Evolutionary conservation across 305 asterid species (phyloP), one percentile per base, ranked within the genome.

Genomic region (Fraxinus velutina): DNA sequence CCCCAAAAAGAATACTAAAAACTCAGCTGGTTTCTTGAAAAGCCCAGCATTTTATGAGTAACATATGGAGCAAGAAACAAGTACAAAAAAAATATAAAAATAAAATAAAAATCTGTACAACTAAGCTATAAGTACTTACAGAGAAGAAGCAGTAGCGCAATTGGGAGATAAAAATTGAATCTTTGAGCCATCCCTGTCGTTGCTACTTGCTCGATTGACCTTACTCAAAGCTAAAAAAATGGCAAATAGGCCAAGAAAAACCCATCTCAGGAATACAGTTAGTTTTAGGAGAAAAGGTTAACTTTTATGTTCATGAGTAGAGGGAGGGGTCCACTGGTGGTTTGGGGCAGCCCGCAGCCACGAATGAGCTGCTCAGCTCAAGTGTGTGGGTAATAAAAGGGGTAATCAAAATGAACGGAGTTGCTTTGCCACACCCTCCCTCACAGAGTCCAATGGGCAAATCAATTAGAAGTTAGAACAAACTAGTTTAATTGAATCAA

Each of bases 311-410:
- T 42, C 79, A 83, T 30, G 86, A 73, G 84, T 84, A 73, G 80
- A 79, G 85, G 80, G 79, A 42, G 82, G 75, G 64, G 83, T 75
- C 85, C 82, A 74, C 84, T 83, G 44, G 90, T 37, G 55, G 44
- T 34, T 77, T 33, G 86, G 90, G 90, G 90, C 87, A 86, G 92
- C 93, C 97, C 88, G 90, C 87, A 87, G 92, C 94, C 95, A 92
- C 91, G 94, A 92, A 91, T 90, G 94, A 91, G 92, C 82, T 77
- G 87, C 85, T 88, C 6, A 21, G 90, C 91, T 79, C 73, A 83
- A 88, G 86, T 82, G 91, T 76, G 93, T 90, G 93, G 98, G 12
- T 94, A 94, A 81, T 90, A 84, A 82, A 81, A 77, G 86, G 88
- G 89, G 92, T 87, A 85, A 89, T 84, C 84, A 90, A 81, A 82